Evolutionary conservation across 2,329 filamentous ascomycete genomes (phyloP).

Genomic region (Botrytis elliptica): DNA sequence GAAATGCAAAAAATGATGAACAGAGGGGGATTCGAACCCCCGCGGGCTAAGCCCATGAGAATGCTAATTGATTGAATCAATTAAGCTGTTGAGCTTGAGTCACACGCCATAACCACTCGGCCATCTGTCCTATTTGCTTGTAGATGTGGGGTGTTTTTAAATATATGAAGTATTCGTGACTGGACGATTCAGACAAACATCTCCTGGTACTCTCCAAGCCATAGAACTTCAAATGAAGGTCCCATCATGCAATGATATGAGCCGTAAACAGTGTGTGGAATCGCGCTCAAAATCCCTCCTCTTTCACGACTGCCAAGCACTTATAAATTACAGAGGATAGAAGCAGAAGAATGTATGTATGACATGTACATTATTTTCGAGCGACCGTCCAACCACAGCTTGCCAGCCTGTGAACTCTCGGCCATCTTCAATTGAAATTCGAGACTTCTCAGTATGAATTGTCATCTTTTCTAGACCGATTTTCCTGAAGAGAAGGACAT

Average conservation of each 20-base stretch:
- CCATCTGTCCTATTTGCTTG: slow-evolving; percentile 14
- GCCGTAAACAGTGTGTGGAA: neutral
- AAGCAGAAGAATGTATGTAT: neutral
- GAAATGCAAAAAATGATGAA: neutral
- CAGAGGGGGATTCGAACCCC: slow-evolving; percentile 24
- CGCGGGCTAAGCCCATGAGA: slow-evolving; percentile 22
- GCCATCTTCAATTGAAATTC: neutral
- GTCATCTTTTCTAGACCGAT: neutral
- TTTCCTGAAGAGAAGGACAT: neutral
- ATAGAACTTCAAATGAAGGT: neutral
- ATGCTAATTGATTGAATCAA: slow-evolving; percentile 16
- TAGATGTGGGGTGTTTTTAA: accelerated
- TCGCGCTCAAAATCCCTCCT: neutral
- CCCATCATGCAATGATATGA: neutral
- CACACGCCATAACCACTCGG: slow-evolving; percentile 24
- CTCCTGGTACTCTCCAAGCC: neutral
- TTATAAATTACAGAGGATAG: neutral
- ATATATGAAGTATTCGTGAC: accelerated
- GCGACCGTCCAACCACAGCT: neutral
- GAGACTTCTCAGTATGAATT: neutral
- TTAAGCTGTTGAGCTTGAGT: slow-evolving; percentile 20
- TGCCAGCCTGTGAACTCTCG: neutral
- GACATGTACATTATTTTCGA: neutral
- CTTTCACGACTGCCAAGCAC: neutral
- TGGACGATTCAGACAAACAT: neutral